A percentile compares a stretch with the other conserved stretches of the same genome.
Evolutionary conservation across 2,329 filamentous ascomycete species (phyloP).

Genomic region (Penicillium sclerotiorum): DNA sequence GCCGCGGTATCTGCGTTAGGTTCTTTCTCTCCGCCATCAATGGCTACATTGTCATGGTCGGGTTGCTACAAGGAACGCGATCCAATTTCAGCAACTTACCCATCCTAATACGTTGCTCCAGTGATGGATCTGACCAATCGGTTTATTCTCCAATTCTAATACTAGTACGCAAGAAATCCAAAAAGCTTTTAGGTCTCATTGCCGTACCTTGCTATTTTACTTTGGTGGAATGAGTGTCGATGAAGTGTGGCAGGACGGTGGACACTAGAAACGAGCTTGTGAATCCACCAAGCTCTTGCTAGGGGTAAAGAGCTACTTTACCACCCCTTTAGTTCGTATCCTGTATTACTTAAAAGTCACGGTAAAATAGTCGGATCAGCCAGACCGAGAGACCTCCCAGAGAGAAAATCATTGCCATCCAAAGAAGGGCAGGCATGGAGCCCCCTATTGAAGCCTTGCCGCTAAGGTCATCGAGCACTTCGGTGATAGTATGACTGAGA

Average conservation of each 20-base stretch:
- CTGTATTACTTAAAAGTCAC: no score
- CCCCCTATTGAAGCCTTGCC: constrained; percentile 3
- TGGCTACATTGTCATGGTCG: background rate
- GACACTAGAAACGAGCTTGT: background rate
- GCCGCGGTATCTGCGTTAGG: background rate
- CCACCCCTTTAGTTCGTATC: background rate
- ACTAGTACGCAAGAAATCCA: background rate
- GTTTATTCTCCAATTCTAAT: background rate
- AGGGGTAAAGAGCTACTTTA: background rate
- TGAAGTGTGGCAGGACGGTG: background rate
- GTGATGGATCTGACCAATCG: background rate
- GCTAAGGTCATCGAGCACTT: background rate
- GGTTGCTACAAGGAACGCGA: background rate
- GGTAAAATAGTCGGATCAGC: constrained; percentile 6
- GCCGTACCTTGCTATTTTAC: background rate
- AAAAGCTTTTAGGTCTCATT: background rate
- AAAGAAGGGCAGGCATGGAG: constrained; percentile 1
- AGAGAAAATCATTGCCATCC: constrained; percentile 10
- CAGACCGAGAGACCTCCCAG: constrained; percentile 2
- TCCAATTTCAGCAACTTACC: background rate
- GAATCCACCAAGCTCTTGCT: background rate
- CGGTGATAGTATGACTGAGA: constrained; percentile 1
- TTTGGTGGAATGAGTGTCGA: background rate
- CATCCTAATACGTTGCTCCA: background rate
- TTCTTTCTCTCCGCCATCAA: background rate